phyloP scores from a whole-genome alignment of 2,329 filamentous ascomycete genomes.

The Alternaria atra region DNA sequence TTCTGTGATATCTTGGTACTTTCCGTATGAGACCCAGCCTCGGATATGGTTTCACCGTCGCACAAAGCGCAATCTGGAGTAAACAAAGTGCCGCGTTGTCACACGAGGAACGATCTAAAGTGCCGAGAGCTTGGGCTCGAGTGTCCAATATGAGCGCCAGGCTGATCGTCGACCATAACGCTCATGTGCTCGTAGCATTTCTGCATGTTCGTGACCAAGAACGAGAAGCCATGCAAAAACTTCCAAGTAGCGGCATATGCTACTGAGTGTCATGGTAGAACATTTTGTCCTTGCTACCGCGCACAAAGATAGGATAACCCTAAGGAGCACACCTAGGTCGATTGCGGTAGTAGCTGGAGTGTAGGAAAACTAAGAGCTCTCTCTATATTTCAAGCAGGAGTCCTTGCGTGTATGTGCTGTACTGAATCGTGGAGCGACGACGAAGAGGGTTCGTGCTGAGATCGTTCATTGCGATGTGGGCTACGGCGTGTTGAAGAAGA shows the following conservation, averaged over 20 bases:
- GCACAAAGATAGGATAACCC: neutral
- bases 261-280: neutral
- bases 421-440: neutral
- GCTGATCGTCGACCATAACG: neutral
- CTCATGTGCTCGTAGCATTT: neutral
- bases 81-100: neutral
- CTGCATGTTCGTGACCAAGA: neutral
- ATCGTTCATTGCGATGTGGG: neutral
- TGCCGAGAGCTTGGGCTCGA: neutral
- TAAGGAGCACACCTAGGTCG: neutral
- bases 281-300: neutral
- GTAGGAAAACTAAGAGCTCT: no score
- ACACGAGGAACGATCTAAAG: neutral
- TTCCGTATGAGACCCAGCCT: neutral
- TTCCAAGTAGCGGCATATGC: neutral
- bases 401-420: neutral
- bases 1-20: neutral
- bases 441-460: neutral
- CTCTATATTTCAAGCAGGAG: no score
- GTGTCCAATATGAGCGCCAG: neutral
- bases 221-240: neutral
- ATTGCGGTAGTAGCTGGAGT: fast-evolving
- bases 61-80: neutral
- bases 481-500: neutral
- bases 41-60: neutral